Evolutionary conservation across 148 eudicot genomes (phyloP).

Genomic region (Selenicereus undatus): DNA sequence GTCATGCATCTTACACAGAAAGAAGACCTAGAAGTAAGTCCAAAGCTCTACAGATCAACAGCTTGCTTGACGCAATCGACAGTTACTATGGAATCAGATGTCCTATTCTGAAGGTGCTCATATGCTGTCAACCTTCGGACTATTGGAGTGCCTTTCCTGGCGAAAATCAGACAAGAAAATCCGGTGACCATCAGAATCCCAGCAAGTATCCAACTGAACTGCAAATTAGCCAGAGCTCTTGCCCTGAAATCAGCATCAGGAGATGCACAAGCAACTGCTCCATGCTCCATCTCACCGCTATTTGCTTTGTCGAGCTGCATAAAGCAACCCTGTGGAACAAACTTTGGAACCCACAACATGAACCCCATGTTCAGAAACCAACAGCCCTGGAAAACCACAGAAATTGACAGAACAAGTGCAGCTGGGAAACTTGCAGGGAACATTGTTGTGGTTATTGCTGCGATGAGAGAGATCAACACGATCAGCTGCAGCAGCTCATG

Average conservation of each 20-base stretch:
- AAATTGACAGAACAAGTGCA: slow-evolving; percentile 50
- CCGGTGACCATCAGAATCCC: slow-evolving; percentile 50
- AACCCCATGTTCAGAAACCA: slow-evolving; percentile 88
- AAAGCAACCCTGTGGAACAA: slow-evolving; percentile 62
- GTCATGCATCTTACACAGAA: not conserved
- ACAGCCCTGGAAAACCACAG: slow-evolving; percentile 70
- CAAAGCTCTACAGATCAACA: slow-evolving; percentile 17
- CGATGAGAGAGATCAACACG: slow-evolving; percentile 49
- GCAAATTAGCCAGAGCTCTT: slow-evolving; percentile 72
- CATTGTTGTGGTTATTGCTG: slow-evolving; percentile 37
- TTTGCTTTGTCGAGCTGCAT: slow-evolving; percentile 17
- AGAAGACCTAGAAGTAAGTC: too few species aligned
- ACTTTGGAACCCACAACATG: slow-evolving; percentile 64
- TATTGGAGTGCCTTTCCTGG: slow-evolving; percentile 29
- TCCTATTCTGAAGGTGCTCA: slow-evolving; percentile 31
- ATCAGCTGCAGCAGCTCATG: slow-evolving; percentile 77
- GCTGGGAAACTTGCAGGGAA: slow-evolving; percentile 51
- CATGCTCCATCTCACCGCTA: slow-evolving; percentile 28
- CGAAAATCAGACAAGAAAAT: slow-evolving; percentile 31
- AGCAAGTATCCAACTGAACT: slow-evolving; percentile 84
- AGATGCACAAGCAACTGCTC: slow-evolving; percentile 53
- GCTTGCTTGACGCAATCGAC: slow-evolving; percentile 28
- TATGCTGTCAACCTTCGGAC: slow-evolving; percentile 26
- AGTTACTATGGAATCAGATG: slow-evolving; percentile 19
- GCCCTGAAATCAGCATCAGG: slow-evolving; percentile 65